Evolutionary conservation across 257 asterid genomes (phyloP).

Genomic region (Anisodus acutangulus): DNA sequence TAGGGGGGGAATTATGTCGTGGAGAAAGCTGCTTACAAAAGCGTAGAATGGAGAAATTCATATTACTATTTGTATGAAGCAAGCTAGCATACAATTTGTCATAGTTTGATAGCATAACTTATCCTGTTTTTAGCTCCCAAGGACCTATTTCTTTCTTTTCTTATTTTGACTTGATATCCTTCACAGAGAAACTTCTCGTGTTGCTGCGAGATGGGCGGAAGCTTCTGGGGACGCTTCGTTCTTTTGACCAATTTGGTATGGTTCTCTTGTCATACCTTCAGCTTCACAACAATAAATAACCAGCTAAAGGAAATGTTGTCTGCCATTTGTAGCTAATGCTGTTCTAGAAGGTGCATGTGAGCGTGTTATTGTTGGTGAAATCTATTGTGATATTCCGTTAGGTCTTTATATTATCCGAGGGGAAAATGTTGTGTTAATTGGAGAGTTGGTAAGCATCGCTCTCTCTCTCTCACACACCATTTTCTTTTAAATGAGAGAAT

Average conservation of each 20-base stretch:
- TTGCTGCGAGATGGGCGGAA: constrained; percentile 58
- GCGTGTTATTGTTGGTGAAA: constrained; percentile 87
- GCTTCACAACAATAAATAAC: constrained; percentile 5
- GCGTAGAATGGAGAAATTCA: neutral
- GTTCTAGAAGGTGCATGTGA: constrained; percentile 97
- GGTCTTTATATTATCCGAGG: constrained; percentile 93
- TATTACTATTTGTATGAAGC: neutral
- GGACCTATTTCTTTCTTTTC: neutral
- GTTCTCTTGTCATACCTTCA: constrained; percentile 5
- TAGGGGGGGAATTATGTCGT: neutral
- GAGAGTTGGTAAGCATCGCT: constrained; percentile 76
- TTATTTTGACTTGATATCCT: constrained; percentile 24
- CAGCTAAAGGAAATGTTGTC: constrained; percentile 21
- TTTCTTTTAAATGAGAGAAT: neutral
- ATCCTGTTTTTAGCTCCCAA: neutral
- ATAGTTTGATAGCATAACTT: neutral
- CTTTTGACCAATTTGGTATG: constrained; percentile 59
- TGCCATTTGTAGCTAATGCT: constrained; percentile 70
- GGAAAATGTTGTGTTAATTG: constrained; percentile 94
- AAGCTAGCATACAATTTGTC: neutral
- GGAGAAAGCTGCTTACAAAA: neutral
- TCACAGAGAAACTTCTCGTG: constrained; percentile 52
- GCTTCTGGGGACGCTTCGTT: constrained; percentile 55
- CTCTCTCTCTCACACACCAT: neutral
- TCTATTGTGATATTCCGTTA: constrained; percentile 84